Conservation (phyloP, 1,139 yeast genomes). For the Geotrichum macrosporum region DNA sequence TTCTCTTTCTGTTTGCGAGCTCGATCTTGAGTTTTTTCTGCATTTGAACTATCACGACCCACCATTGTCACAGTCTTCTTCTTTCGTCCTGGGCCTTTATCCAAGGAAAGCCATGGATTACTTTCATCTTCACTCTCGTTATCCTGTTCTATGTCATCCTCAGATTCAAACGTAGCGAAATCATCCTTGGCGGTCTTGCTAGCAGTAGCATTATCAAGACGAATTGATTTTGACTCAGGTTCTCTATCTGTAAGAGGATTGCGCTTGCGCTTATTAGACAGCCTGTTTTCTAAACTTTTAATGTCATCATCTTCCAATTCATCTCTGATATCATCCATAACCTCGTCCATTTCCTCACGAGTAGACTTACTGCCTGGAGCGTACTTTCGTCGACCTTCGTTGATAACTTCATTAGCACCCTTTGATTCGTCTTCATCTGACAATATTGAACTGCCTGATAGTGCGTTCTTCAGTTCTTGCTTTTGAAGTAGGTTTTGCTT, state of each 20-base stretch:
- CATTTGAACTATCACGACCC: conserved; percentile 55
- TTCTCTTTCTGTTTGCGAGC: conserved; percentile 43
- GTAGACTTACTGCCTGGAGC: conserved; percentile 61
- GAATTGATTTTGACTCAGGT: conserved; percentile 15
- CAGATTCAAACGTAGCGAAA: conserved; percentile 19
- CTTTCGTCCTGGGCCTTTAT: conserved; percentile 41
- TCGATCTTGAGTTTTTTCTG: conserved; percentile 44
- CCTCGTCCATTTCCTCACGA: conserved; percentile 44
- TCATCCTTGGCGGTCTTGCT: conserved; percentile 5
- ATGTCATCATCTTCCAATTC: conserved; percentile 57
- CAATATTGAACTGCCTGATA: conserved; percentile 27
- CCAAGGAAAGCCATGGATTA: conserved; percentile 69
- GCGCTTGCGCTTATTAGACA: conserved; percentile 17
- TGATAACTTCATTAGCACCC: conserved; percentile 39
- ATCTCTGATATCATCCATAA: conserved; percentile 40
- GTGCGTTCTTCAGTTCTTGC: conserved; percentile 29
- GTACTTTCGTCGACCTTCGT: conserved; percentile 78
- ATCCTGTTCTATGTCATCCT: conserved; percentile 11
- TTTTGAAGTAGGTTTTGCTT: conserved; percentile 24
- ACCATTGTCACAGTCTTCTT: conserved; percentile 53
- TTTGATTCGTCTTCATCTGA: conserved; percentile 48
- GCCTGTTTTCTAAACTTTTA: conserved; percentile 41
- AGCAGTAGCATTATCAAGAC: conserved; percentile 7
- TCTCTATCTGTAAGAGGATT: conserved; percentile 15
- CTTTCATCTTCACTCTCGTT: conserved; percentile 34